A percentile compares a stretch with the other conserved stretches of the same genome.
These are phyloP conservation scores for Pythium volutum DNA, from an alignment of 352 stramenopile genomes.

Conservation along the genomic window DNA sequence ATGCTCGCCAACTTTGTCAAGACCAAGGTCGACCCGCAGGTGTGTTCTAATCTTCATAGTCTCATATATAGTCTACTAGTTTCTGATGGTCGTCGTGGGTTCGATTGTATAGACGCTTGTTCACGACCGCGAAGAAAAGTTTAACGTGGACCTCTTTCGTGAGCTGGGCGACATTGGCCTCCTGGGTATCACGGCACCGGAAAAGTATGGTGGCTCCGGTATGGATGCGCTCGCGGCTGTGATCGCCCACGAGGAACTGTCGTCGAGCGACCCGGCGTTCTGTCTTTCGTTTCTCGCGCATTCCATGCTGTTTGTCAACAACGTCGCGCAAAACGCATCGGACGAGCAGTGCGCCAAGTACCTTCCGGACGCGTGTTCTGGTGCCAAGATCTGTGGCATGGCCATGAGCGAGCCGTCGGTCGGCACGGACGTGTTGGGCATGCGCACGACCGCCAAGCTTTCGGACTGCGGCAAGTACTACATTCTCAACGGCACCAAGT, in stretches of 20 bases:
- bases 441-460: slow-evolving; percentile 93
- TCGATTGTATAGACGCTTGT: slow-evolving; percentile 75
- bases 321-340: slow-evolving; percentile 88
- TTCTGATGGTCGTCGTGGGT: background rate
- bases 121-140: slow-evolving; percentile 96
- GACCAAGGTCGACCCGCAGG: slow-evolving; percentile 97
- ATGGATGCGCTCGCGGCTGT: slow-evolving; percentile 95
- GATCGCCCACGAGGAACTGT: slow-evolving; percentile 95
- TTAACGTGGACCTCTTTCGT: slow-evolving; percentile 96
- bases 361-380: slow-evolving; percentile 91
- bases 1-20: slow-evolving; percentile 94
- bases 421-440: slow-evolving; percentile 93
- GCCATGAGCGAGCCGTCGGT: slow-evolving; percentile 98
- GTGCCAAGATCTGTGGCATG: slow-evolving; percentile 97
- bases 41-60: slow-evolving; percentile 8
- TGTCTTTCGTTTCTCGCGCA: slow-evolving; percentile 96
- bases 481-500: slow-evolving; percentile 87
- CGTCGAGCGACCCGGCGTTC: slow-evolving; percentile 97
- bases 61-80: background rate
- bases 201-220: slow-evolving; percentile 95
- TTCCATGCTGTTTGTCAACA: slow-evolving; percentile 94
- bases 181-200: slow-evolving; percentile 94
- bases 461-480: slow-evolving; percentile 89
- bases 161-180: slow-evolving; percentile 95
- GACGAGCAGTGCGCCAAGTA: slow-evolving; percentile 86